A percentile compares a stretch with the other conserved stretches of the same genome.
Evolutionary conservation across 2,329 filamentous ascomycete genomes (phyloP).

Genomic region (Paecilomyces dactylethromorphus): DNA sequence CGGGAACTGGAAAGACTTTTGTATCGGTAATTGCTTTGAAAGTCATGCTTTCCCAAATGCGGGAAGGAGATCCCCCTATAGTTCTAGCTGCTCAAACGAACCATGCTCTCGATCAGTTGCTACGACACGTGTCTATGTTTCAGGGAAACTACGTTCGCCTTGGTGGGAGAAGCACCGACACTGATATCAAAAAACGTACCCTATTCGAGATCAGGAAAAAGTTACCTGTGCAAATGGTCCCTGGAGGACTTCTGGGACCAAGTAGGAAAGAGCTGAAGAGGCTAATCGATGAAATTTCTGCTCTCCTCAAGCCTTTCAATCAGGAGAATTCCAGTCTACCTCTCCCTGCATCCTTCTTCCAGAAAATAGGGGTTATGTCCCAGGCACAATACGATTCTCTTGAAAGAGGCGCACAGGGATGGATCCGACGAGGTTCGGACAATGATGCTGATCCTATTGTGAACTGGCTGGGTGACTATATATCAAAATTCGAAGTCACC

Average conservation of each 20-base stretch:
- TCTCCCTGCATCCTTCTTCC: conserved; percentile 51
- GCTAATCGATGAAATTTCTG: conserved; percentile 34
- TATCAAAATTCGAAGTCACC: conserved; percentile 39
- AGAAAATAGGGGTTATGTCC: conserved; percentile 52
- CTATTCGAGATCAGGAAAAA: conserved; percentile 55
- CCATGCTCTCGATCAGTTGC: conserved; percentile 78
- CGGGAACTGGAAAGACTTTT: conserved; percentile 73
- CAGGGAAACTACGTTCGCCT: conserved; percentile 59
- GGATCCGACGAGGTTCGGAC: conserved; percentile 29
- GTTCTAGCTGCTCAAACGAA: conserved; percentile 84
- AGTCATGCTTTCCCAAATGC: conserved; percentile 56
- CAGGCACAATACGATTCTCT: conserved; percentile 59
- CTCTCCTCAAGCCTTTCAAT: conserved; percentile 39
- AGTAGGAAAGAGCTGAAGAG: conserved; percentile 38
- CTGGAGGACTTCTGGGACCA: conserved; percentile 33
- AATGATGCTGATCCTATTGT: conserved; percentile 35
- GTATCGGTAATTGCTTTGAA: conserved; percentile 68
- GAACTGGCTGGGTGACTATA: conserved; percentile 52
- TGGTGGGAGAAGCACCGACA: conserved; percentile 63
- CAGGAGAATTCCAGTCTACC: conserved; percentile 31
- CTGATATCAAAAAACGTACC: conserved; percentile 58
- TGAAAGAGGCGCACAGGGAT: conserved; percentile 39
- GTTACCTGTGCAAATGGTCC: conserved; percentile 23
- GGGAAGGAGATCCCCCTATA: conserved; percentile 56
- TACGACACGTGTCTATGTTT: conserved; percentile 57